A percentile compares a stretch with the other conserved stretches of the same genome.
phyloP scores from a whole-genome alignment of 768 basidiomycete genomes.

The Podaxis sp. region DNA sequence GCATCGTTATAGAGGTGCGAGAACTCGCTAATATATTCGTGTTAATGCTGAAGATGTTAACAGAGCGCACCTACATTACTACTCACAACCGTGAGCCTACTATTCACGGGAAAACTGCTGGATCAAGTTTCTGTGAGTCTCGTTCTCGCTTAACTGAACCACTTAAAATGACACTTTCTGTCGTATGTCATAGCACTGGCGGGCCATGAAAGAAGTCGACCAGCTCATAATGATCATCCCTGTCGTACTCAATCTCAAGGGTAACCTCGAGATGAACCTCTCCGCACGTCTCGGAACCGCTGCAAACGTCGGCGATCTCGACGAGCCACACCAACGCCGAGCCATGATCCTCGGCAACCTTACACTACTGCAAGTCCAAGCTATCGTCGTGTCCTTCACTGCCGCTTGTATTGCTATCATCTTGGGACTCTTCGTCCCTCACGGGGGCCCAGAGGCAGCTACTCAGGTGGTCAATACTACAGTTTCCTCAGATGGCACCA shows the following conservation, averaged over 20 bases:
- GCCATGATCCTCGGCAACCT: conserved; percentile 80
- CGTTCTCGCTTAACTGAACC: background rate
- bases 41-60: background rate
- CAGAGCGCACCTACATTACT: conserved; percentile 89
- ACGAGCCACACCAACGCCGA: conserved; percentile 61
- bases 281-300: conserved; percentile 94
- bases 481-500: conserved; percentile 18
- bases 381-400: conserved; percentile 83
- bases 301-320: conserved; percentile 90
- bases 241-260: conserved; percentile 92
- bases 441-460: conserved; percentile 23
- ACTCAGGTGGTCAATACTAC: conserved; percentile 3
- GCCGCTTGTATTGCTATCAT: conserved; percentile 78
- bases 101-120: conserved; percentile 90
- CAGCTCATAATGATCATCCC: conserved; percentile 97
- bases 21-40: background rate
- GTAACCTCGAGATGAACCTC: conserved; percentile 99
- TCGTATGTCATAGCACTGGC: conserved; percentile 62
- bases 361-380: conserved; percentile 89
- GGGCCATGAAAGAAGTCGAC: conserved; percentile 85
- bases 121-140: conserved; percentile 79
- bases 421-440: conserved; percentile 63
- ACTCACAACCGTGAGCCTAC: conserved; percentile 76
- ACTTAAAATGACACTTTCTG: background rate
- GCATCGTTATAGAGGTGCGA: conserved; percentile 73